These are phyloP conservation scores for Oryza longistaminata DNA, from an alignment of 176 grass and related monocot species.

Conservation along the genomic window DNA sequence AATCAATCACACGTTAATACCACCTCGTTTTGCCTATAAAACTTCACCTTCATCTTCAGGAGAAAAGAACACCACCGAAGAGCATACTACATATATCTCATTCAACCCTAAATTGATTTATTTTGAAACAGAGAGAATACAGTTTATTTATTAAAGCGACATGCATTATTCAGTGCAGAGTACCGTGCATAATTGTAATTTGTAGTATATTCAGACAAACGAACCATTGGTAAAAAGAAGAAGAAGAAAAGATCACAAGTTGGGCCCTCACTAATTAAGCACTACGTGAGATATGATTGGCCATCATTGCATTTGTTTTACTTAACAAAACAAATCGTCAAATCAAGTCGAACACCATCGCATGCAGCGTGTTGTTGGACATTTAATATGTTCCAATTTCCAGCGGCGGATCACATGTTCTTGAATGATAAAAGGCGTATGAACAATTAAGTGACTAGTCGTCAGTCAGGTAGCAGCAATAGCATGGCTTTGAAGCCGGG, in stretches of 20 bases:
- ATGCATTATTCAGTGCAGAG: no score
- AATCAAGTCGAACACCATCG: background rate
- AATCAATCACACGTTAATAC: no score
- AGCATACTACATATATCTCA: background rate
- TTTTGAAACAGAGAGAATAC: no score
- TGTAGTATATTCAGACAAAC: background rate
- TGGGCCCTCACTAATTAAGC: background rate
- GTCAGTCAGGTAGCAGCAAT: background rate
- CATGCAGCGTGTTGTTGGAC: background rate
- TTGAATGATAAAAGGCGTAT: background rate
- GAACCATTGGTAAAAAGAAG: background rate
- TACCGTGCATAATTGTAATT: no score
- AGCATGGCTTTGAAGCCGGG: conserved; percentile 23
- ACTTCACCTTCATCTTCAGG: no score
- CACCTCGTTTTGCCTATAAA: no score
- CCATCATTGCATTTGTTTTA: background rate
- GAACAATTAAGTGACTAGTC: background rate
- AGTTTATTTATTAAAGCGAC: no score
- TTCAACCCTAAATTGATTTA: no score
- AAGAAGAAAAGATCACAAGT: no score
- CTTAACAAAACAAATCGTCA: background rate
- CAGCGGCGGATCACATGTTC: conserved; percentile 11
- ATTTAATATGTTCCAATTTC: background rate
- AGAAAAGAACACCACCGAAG: no score
- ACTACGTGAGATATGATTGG: background rate